Base-by-base conservation (phyloP, 306 rosid species). In the Myrica gale region DNA sequence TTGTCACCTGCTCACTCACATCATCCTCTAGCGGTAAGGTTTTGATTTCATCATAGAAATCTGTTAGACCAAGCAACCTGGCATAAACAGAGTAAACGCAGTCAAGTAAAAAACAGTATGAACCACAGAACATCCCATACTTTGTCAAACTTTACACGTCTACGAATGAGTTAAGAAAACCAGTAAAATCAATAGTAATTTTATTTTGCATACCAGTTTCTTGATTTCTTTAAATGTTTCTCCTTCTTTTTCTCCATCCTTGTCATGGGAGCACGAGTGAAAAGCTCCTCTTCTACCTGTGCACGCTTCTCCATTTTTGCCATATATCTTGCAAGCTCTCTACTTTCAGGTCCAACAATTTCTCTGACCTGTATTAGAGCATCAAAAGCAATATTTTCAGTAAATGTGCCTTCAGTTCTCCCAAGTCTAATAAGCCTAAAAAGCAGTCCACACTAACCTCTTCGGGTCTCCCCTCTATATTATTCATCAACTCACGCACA, bases 391-490 rank as follows among this genome's bases (percentile, higher is more conserved):
- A 45, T 55, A 26, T 67, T 65, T 57, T 26, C 43, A 41, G 53
- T 46, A 79, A 48, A 41, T 50, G 46, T 23, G 77, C 71, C 76
- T 69, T 2, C 57, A 73, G 67, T 69, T 43, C 46, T 55, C 68
- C 26, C 68, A 68, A 42, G 76, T 37, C 56, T 65, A 45, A 56
- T 61, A 69, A 78, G 19, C 16, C 37, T 50, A 85, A 46, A 1
- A 73, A 76, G 75, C 50, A 15, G 81, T 21, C 51, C 13, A 50
- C 41, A 44, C 70, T 83, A 74, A 90, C 98, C 97, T 94, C 97
- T 84, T 91, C 96, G 72, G 97, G 98, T 80, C 80, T 92, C 58
- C 89, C 94, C 73, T 89, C 91, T n/a, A n/a, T n/a, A n/a, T n/a
- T n/a, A n/a, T n/a, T n/a, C n/a, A n/a, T n/a, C n/a, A n/a, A n/a